Percentiles rank a stretch among this genome's conserved stretches.
phyloP scores from a whole-genome alignment of 176 grass and related monocot species.

The Oryza glaberrima region DNA sequence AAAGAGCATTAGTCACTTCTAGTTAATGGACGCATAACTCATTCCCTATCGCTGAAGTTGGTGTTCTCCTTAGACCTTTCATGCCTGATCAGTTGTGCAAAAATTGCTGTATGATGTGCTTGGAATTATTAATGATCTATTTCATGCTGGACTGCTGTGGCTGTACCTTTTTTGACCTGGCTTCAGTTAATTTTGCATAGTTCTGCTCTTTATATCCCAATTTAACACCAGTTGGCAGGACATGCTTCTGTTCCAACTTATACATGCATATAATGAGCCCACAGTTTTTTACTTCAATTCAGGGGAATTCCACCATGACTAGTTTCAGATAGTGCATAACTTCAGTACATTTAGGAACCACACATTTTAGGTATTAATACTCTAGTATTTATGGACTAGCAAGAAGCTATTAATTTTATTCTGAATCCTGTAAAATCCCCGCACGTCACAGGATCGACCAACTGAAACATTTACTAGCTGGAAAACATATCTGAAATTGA shows the following conservation, averaged over 20 bases:
- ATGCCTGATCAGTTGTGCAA: neutral
- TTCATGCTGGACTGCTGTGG: neutral
- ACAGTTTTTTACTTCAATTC: conserved; percentile 25
- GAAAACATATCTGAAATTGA: conserved; percentile 2
- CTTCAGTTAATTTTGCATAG: neutral
- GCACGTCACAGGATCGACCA: neutral
- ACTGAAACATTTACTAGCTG: neutral
- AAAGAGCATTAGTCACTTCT: neutral
- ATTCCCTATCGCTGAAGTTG: neutral
- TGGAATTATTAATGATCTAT: neutral
- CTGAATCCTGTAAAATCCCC: conserved; percentile 2
- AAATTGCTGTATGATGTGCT: conserved; percentile 3
- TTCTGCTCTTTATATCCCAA: neutral
- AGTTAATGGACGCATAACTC: neutral
- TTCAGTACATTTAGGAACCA: conserved; percentile 25
- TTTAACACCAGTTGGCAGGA: neutral
- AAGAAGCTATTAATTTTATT: conserved; percentile 10
- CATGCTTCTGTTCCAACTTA: conserved; percentile 25
- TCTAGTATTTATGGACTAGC: neutral
- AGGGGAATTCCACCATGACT: neutral
- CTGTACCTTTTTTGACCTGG: neutral
- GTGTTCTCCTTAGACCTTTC: neutral
- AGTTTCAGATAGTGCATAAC: conserved; percentile 28
- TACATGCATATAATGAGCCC: neutral
- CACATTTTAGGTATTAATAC: neutral